Base-by-base conservation (phyloP, 169 alveolate species). In the Plasmodium ovale region DNA sequence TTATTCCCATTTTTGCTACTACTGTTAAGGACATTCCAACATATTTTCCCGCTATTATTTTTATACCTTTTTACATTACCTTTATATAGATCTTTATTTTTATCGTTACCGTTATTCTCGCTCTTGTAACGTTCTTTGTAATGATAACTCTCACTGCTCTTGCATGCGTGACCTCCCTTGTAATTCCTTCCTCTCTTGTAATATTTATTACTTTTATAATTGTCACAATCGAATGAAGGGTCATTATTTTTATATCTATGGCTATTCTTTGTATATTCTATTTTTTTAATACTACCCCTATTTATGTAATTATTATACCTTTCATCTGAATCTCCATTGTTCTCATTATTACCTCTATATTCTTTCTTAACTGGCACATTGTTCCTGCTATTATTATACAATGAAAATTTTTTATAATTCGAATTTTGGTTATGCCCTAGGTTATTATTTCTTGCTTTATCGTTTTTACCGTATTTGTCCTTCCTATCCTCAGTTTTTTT, bases 401-500 rank as follows among this genome's bases (percentile, higher is more conserved):
- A 5, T 7, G 70, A 44, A 25, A 21, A 14, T 59, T 53, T 53
- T 33, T 53, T 72, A 39, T 53, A 33, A 72, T 72, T 53, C 25
- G 31, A 35, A 72, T 39, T 54, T 33, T 56, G 31, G 12, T 72
- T 58, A 21, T 25, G 51, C 44, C 1, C 16, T 23, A 39, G 23
- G 6, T 72, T 72, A 31, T 44, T 72, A 44, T 27, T 53, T 16
- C 19, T 72, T 33, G 51, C 16, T 27, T 35, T 60, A 10, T 72
- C 87, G 25, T 23, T 72, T 31, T 59, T 72, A 7, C 54, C 19
- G 27, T 42, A 33, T 54, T 72, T 72, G 27, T 72, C 87, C 25
- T 72, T 72, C 19, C n/a, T 58, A 33, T 72, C 47, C 33, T 72
- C 87, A 10, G 14, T 72, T 72, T 60, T 58, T 25, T 47, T 54